Conservation (phyloP, 768 basidiomycete genomes). For the Suillus subluteus region DNA sequence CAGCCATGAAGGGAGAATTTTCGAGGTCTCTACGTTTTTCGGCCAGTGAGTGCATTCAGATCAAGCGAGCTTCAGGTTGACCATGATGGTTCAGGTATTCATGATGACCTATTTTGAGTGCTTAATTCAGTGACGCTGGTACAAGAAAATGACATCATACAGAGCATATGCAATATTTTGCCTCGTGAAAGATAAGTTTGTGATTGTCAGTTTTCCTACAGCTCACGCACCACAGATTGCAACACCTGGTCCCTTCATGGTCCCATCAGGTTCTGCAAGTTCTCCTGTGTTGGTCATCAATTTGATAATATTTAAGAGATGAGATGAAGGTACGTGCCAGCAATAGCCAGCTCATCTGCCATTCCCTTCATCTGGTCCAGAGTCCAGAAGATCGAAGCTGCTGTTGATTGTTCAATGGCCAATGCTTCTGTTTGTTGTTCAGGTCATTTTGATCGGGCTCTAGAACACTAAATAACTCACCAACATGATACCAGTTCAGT, state of each 20-base stretch:
- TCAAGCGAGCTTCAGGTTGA: slow-evolving; percentile 4
- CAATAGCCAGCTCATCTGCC: background rate
- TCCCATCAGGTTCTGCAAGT: background rate
- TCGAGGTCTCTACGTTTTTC: too few species aligned
- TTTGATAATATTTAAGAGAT: too few species aligned
- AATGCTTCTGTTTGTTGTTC: background rate
- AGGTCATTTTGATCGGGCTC: background rate
- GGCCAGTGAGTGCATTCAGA: background rate
- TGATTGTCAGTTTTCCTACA: too few species aligned
- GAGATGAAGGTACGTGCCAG: background rate
- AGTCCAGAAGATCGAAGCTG: background rate
- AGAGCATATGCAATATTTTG: background rate
- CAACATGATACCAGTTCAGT: background rate
- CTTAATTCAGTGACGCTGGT: too few species aligned
- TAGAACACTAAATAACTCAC: background rate
- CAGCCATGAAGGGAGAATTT: background rate
- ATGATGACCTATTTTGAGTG: background rate
- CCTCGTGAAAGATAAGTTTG: background rate
- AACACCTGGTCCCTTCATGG: background rate
- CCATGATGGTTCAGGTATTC: background rate
- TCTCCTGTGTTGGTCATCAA: background rate
- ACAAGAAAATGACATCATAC: too few species aligned
- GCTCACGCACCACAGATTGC: background rate
- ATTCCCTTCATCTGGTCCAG: background rate
- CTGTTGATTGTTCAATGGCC: background rate